Evolutionary conservation across 2,329 filamentous ascomycete genomes (phyloP).

Genomic region (Penicillium sp.): DNA sequence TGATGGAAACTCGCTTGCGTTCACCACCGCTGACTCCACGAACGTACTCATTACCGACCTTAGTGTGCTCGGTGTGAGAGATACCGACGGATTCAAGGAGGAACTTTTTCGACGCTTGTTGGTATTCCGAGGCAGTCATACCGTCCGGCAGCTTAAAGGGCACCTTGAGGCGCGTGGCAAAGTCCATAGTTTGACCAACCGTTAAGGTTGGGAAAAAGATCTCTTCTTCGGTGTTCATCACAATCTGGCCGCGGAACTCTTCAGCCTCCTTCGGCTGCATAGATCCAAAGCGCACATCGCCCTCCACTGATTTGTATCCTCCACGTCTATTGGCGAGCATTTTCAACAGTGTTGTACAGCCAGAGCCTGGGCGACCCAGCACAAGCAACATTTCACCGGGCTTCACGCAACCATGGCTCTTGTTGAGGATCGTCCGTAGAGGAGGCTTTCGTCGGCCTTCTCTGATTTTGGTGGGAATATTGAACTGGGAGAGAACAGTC

Average conservation of each 20-base stretch:
- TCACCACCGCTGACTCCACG: slow-evolving; percentile 62
- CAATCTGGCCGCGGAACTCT: slow-evolving; percentile 50
- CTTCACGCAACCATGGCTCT: slow-evolving; percentile 59
- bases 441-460: slow-evolving; percentile 50
- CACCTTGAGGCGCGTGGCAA: slow-evolving; percentile 51
- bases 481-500: slow-evolving; percentile 54
- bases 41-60: slow-evolving; percentile 58
- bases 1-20: slow-evolving; percentile 60
- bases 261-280: slow-evolving; percentile 37
- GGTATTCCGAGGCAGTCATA: slow-evolving; percentile 40
- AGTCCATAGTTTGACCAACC: slow-evolving; percentile 46
- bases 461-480: slow-evolving; percentile 46
- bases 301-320: slow-evolving; percentile 51
- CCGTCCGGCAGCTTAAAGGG: slow-evolving; percentile 44
- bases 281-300: slow-evolving; percentile 51
- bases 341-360: slow-evolving; percentile 64
- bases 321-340: slow-evolving; percentile 56
- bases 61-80: slow-evolving; percentile 54
- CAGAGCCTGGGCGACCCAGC: slow-evolving; percentile 58
- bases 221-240: slow-evolving; percentile 49
- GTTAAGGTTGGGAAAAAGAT: slow-evolving; percentile 46
- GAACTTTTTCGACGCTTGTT: slow-evolving; percentile 45
- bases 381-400: slow-evolving; percentile 66
- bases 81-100: slow-evolving; percentile 52
- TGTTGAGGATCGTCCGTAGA: slow-evolving; percentile 56